Evolutionary conservation across 2,329 filamentous ascomycete species (phyloP), one percentile per base, ranked within the genome.

Genomic region (Amesomyces nigricolor): DNA sequence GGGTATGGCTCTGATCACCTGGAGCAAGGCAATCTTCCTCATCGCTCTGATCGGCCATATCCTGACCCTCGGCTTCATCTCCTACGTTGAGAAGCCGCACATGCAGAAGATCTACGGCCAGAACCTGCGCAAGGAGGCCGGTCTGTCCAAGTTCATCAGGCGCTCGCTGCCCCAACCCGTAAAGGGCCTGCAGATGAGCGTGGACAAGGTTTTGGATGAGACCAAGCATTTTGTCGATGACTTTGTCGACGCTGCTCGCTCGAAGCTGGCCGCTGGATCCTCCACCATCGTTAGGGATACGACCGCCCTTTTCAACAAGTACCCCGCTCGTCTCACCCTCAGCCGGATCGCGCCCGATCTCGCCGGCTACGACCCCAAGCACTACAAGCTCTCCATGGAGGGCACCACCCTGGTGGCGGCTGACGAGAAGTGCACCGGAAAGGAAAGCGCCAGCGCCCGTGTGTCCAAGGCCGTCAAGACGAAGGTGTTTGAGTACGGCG

Each of bases 91-190:
- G 72, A 86, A 91, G 58, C 94, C 92, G 13, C 94, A 99, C 70
- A 97, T 99, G 91, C 89, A 96, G 70, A 97, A 96, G 77, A 81
- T 97, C 16, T 99, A 99, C 66, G 92, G 94, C 42, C 80, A 85
- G 64, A 86, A 85, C 63, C 76, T 99, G 45, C 86, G 94, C 57
- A 78, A 87, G 61, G 90, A 96, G 69, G 94, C 94, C 10, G 94
- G 94, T 48, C 78, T 99, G 39, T 92, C 91, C 57, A 95, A 91
- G 73, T 96, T 89, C 65, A 81, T 99, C 68, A 89, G 90, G 70
- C 85, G 88, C 60, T 90, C 91, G 10, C 75, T 99, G 22, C 94
- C 94, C 3, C 83, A 86, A 2, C 88, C 90, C 2, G 81, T 99
- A 40, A 85, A 88, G 65, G 86, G 87, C 62, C 89, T 89, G 78